Conservation (phyloP, 495 filamentous ascomycete species). For the Podospora tetraspora region DNA sequence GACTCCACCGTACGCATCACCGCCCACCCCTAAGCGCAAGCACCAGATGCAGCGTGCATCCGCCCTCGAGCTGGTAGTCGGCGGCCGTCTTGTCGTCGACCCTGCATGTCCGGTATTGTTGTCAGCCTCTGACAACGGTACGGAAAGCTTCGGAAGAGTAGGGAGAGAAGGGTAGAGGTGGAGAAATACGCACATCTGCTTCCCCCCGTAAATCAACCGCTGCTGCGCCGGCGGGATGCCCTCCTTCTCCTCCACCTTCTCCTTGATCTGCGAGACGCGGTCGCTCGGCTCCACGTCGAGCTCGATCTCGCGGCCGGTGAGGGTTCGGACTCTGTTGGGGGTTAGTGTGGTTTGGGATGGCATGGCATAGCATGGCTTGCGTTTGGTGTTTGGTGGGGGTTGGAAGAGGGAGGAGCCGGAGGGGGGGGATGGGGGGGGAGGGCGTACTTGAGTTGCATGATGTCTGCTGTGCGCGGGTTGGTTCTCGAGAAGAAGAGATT, state of each 20-base stretch:
- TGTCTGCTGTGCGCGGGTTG: background rate
- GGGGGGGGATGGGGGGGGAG: background rate
- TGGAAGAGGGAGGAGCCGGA: background rate
- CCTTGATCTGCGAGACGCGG: conserved; percentile 92
- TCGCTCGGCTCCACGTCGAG: conserved; percentile 90
- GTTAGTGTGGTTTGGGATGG: background rate
- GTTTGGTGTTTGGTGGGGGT: too few species aligned
- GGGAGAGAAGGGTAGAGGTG: too few species aligned
- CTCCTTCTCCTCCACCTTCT: conserved; percentile 97
- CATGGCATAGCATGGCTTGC: too few species aligned
- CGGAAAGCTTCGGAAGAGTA: too few species aligned
- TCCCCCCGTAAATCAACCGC: conserved; percentile 90
- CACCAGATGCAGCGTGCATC: conserved; percentile 90
- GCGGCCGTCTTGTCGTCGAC: conserved; percentile 81
- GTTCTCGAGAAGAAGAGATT: background rate
- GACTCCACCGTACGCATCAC: conserved; percentile 11
- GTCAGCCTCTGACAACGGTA: background rate
- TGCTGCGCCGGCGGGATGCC: conserved; percentile 97
- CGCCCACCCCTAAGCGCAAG: conserved; percentile 81
- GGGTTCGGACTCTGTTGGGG: conserved; percentile 75
- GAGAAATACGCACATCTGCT: conserved; percentile 73
- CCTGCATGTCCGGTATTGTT: conserved; percentile 46
- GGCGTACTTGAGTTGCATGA: conserved; percentile 12
- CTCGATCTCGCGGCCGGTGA: conserved; percentile 98
- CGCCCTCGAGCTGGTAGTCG: conserved; percentile 87